Evolutionary conservation across 176 grass and related monocot species (phyloP), one percentile per base, ranked within the genome.

Genomic region (Triticum dicoccoides): DNA sequence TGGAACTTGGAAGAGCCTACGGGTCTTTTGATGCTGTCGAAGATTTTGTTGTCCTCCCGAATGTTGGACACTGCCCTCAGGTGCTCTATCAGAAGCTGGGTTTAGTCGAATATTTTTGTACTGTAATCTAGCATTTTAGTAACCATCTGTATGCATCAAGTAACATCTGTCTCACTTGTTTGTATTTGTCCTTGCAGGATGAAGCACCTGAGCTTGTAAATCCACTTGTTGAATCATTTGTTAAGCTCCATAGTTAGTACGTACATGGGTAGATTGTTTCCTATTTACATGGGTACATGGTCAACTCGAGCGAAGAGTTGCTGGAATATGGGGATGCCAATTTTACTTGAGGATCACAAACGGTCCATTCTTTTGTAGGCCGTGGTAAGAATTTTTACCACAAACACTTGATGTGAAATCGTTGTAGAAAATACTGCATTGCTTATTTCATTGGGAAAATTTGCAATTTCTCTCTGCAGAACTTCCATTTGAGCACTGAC

Each of bases 1-100:
- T 98, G 54, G 92, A 98, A 49, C 96, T 94, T 77, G 96, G 96
- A 91, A 91, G 80, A 91, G 90, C 84, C 17, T 98, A 96, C 69
- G 87, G 82, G 5, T 84, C 91, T 65, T 98, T 88, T 94, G 82
- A 89, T 74, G 52, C 62, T 11, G 96, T 98, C 2, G 96, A 98
- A 91, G 87, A 98, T 90, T 98, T 98, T 84, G 51, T 98, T 49
- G 90, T 94, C 37, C 84, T 98, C 20, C 96, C 96, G 54, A 77
- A 94, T 54, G 96, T 98, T 71, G 96, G 96, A 79, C 96, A 98
- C 92, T 98, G 96, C 42, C 96, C 96, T 25, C 96, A 95, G 91
- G 96, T 95, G 65, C 47, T 39, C 54, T 85, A 74, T 56, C 24
- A 10, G 61, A 65, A 83, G 9, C 54, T 72, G 45, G 45, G 27